Base-by-base conservation (phyloP, 2,329 filamentous ascomycete species). In the Chaetomiaceae sp. region DNA sequence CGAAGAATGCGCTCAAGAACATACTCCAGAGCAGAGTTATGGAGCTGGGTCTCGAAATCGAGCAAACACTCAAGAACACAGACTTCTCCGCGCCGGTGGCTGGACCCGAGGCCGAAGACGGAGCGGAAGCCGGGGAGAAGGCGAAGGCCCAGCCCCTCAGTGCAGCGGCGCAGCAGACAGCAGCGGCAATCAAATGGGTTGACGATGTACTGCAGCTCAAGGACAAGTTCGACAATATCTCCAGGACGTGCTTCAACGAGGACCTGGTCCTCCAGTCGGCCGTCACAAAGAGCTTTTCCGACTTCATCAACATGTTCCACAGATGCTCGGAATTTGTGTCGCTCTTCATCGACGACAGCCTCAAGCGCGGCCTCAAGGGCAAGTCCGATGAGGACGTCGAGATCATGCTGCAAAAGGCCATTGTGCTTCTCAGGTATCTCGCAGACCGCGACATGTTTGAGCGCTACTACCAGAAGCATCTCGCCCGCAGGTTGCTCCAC, bases 401-500 rank as follows among this genome's bases (percentile, higher is more conserved):
- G 63, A 70, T 74, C 7, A 82, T 95, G 1, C 75, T 97, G 37
- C 91, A 96, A 55, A 95, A 94, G 67, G 91, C 91, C 12, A 95
- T 96, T 56, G 83, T 87, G 0, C 76, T 99, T 6, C 80, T 99
- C 48, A 85, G 91, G 42, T 96, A 95, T 63, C 81, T 99, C 34
- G 83, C 85, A 51, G 92, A 97, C 65, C 94, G 92, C 71, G 94
- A 99, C 67, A 78, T 95, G 61, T 96, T 99, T 65, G 92, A 99
- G 73, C 84, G 88, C 4, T 99, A 99, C 70, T 97, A 99, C 75
- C 96, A 97, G 75, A 95, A 95, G 68, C 94, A 99, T 71, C 79
- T 99, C 22, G 92, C 89, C 40, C 87, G 89, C 55, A 84, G 94
- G 47, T 75, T 99, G 38, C 76, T 99, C 17, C 89, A 94, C 72